phyloP scores from a whole-genome alignment of 257 asterid genomes.

The Anisodus tanguticus region DNA sequence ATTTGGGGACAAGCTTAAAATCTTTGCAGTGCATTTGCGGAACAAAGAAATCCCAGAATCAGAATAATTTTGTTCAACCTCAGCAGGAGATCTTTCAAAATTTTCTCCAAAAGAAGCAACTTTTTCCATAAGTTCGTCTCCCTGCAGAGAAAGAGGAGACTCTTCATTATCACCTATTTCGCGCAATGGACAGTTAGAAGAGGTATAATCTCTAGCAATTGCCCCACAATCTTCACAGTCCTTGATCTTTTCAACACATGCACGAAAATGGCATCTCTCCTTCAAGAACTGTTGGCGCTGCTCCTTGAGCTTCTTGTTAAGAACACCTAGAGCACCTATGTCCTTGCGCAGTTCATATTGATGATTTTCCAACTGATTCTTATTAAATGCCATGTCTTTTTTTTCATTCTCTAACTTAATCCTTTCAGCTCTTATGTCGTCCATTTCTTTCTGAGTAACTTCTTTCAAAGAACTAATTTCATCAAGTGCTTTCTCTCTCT shows the following conservation, averaged over 20 bases:
- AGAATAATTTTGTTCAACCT: constrained; percentile 49
- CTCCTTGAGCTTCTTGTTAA: constrained; percentile 65
- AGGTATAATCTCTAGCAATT: constrained; percentile 49
- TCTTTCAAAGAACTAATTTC: constrained; percentile 55
- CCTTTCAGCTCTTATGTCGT: constrained; percentile 50
- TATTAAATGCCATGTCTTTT: constrained; percentile 51
- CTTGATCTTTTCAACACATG: constrained; percentile 59
- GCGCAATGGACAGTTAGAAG: constrained; percentile 53
- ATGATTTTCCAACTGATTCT: constrained; percentile 65
- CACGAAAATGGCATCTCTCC: constrained; percentile 61
- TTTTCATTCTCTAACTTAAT: constrained; percentile 63
- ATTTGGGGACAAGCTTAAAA: constrained; percentile 59
- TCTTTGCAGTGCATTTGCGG: constrained; percentile 68
- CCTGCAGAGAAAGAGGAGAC: constrained; percentile 51
- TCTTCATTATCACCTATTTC: constrained; percentile 49
- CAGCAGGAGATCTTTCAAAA: constrained; percentile 47
- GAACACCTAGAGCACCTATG: constrained; percentile 65
- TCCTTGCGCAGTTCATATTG: constrained; percentile 77
- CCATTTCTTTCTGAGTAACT: constrained; percentile 48
- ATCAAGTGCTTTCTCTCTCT: constrained; percentile 50
- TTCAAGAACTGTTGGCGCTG: constrained; percentile 61
- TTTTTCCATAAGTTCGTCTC: constrained; percentile 63
- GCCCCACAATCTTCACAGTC: constrained; percentile 68
- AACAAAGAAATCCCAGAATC: constrained; percentile 73
- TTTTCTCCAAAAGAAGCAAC: constrained; percentile 55